Percentiles rank a stretch among this genome's conserved stretches.
These are phyloP conservation scores for Thelonectria olida DNA, from an alignment of 2,329 filamentous ascomycete genomes.

Conservation along the genomic window DNA sequence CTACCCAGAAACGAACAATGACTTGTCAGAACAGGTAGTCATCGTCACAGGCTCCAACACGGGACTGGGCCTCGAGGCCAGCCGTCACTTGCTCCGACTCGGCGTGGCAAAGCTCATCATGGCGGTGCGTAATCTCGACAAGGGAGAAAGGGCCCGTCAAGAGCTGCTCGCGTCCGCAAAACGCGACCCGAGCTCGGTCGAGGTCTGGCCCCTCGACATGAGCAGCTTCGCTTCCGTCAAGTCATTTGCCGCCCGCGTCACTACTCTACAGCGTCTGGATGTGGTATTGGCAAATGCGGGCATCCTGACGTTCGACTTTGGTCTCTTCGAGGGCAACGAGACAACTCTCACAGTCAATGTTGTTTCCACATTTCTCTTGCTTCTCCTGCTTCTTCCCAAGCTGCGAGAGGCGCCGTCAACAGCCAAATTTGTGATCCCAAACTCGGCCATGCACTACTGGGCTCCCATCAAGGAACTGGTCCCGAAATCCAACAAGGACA, in stretches of 20 bases:
- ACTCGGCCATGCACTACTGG: slow-evolving; percentile 39
- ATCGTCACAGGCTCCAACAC: slow-evolving; percentile 54
- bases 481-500: background rate
- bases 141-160: slow-evolving; percentile 52
- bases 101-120: slow-evolving; percentile 47
- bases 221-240: slow-evolving; percentile 54
- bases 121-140: slow-evolving; percentile 46
- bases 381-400: slow-evolving; percentile 34
- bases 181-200: slow-evolving; percentile 35
- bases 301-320: slow-evolving; percentile 33
- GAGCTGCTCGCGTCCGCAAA: slow-evolving; percentile 38
- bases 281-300: slow-evolving; percentile 54
- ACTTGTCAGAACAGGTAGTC: slow-evolving; percentile 40
- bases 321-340: slow-evolving; percentile 56
- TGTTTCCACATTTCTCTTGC: slow-evolving; percentile 34
- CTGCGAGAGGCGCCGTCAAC: slow-evolving; percentile 33
- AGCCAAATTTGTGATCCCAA: slow-evolving; percentile 32
- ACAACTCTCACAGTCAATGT: slow-evolving; percentile 51
- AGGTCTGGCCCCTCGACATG: slow-evolving; percentile 61
- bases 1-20: slow-evolving; percentile 25
- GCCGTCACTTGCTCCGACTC: slow-evolving; percentile 45
- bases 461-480: slow-evolving; percentile 36
- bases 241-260: slow-evolving; percentile 44
- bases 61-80: slow-evolving; percentile 51
- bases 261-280: slow-evolving; percentile 51